Base-by-base conservation (phyloP, 495 filamentous ascomycete genomes). In the Neurospora sp. region DNA sequence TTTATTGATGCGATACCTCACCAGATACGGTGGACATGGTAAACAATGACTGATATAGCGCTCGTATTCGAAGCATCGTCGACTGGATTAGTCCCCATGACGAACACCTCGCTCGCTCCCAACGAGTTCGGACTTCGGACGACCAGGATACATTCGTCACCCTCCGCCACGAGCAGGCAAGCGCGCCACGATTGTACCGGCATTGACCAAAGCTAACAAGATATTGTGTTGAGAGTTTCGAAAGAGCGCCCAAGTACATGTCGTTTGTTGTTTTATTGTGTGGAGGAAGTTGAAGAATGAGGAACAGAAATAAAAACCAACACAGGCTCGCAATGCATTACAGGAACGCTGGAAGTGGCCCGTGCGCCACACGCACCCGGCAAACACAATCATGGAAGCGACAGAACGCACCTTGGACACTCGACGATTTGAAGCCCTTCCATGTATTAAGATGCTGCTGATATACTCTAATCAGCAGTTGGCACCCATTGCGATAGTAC, bases 111-210 rank as follows among this genome's bases (percentile, higher is more conserved):
- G 4, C 8, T 54, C 9, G n/a, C 10, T 20, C 1, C 4, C 2
- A 23, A 20, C 4, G 10, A 54, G 46, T 54, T 54, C 3, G 46
- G 44, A 48, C 9, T 54, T 54, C 3, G 46, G 44, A 48, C 9
- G 44, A 10, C 10, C 46, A 20, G 9, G n/a, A 54, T 4, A 20
- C 4, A 23, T 20, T 1, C n/a, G 0, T 12, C 46, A 48, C 0
- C 16, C 46, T 12, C n/a, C 1, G 3, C 3, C 44, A 0, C 44
- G 0, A 48, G n/a, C 8, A 4, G 0, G 0, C 18, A 2, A 0
- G 44, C 16, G 44, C n/a, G n/a, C 23, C 44, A 48, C 9, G 0
- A 18, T 48, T 3, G n/a, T 20, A n/a, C 0, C 42, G 14, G n/a
- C 31, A 35, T 35, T 35, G 31, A 35, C n/a, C n/a, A n/a, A n/a